Percentiles rank a stretch among this genome's conserved stretches.
Evolutionary conservation across 2,329 filamentous ascomycete species (phyloP).

Genomic region (Fusarium sp.): DNA sequence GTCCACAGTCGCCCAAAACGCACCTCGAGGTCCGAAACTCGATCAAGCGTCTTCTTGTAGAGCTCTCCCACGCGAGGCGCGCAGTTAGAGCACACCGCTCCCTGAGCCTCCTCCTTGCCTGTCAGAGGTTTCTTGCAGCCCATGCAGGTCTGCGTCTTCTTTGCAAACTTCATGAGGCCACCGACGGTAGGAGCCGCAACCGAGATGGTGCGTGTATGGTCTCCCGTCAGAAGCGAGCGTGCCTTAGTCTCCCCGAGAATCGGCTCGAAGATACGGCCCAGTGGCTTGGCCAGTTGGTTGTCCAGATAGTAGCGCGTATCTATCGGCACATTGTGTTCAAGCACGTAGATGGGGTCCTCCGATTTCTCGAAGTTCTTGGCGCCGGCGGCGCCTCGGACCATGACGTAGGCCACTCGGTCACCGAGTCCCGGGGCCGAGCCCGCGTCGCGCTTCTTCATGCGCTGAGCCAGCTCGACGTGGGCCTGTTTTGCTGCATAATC

Average conservation of each 20-base stretch:
- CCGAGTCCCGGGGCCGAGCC: constrained; percentile 93
- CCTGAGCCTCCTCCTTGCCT: constrained; percentile 80
- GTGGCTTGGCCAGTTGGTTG: constrained; percentile 95
- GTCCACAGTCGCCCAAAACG: constrained; percentile 95
- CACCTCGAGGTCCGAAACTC: constrained; percentile 92
- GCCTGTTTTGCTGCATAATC: constrained; percentile 94
- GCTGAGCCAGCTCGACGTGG: constrained; percentile 92
- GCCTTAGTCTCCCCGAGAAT: constrained; percentile 96
- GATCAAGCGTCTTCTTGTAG: constrained; percentile 90
- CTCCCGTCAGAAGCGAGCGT: constrained; percentile 85
- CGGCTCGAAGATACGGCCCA: constrained; percentile 96
- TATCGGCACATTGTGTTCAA: constrained; percentile 97
- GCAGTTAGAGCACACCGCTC: constrained; percentile 91
- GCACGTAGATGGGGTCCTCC: constrained; percentile 95
- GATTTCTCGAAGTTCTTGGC: constrained; percentile 97
- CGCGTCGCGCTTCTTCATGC: constrained; percentile 97
- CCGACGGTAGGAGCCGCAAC: constrained; percentile 92
- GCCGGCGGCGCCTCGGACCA: constrained; percentile 89
- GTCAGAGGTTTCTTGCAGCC: constrained; percentile 97
- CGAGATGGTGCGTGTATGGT: constrained; percentile 93
- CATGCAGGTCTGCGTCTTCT: constrained; percentile 98
- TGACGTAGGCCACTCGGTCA: constrained; percentile 98
- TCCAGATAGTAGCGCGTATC: constrained; percentile 99
- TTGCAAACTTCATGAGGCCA: constrained; percentile 97
- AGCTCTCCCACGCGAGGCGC: constrained; percentile 88